These are phyloP conservation scores for Coemansia sp. DNA, from an alignment of 192 early-diverging fungal species.

Conservation along the genomic window DNA sequence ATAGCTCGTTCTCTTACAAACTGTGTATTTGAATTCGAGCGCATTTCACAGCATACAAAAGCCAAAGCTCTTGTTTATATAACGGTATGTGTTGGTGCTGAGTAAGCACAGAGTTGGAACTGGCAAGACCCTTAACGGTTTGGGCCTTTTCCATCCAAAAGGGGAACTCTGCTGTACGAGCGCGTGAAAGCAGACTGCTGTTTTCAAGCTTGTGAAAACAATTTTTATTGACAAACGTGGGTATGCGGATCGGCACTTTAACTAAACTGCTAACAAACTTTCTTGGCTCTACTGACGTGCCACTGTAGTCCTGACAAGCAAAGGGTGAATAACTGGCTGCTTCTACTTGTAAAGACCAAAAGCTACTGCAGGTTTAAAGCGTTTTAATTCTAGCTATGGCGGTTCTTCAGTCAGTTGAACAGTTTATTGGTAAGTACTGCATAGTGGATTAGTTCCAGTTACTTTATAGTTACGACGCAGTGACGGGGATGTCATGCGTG, in stretches of 20 bases:
- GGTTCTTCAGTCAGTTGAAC: constrained; percentile 37
- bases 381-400: constrained; percentile 20
- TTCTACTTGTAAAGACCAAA: background rate
- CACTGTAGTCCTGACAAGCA: background rate
- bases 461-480: no score
- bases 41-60: no score
- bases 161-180: background rate
- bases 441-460: no score
- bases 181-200: background rate
- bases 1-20: no score
- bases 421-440: constrained; percentile 52
- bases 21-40: no score
- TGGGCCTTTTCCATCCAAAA: background rate
- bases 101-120: no score
- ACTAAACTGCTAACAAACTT: background rate
- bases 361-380: constrained; percentile 5
- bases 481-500: no score
- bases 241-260: background rate
- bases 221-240: background rate
- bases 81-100: no score
- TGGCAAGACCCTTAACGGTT: no score
- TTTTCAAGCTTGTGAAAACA: background rate
- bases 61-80: no score
- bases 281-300: background rate
- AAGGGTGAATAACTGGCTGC: background rate